Conservation (phyloP, 768 basidiomycete genomes). For the Candolleomyces efflorescens region DNA sequence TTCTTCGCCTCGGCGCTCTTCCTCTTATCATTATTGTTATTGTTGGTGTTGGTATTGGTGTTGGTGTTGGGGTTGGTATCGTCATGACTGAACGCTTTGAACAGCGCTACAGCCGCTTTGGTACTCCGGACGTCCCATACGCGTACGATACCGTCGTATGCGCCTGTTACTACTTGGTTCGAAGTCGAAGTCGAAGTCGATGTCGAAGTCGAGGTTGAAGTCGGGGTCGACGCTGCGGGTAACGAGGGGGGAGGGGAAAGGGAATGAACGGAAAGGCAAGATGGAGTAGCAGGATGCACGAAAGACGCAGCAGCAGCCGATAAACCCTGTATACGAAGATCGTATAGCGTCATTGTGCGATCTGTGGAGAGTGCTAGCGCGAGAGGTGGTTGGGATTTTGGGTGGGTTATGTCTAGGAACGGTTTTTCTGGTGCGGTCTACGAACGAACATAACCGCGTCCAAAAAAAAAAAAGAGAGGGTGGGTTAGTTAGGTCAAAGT, state of each 20-base stretch:
- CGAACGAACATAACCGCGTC: too few species aligned
- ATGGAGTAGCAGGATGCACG: slow-evolving; percentile 60
- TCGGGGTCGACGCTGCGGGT: too few species aligned
- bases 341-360: slow-evolving; percentile 67
- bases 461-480: too few species aligned
- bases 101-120: slow-evolving; percentile 58
- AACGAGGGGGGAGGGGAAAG: too few species aligned
- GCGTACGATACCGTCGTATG: slow-evolving; percentile 74
- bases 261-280: slow-evolving; percentile 41
- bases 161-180: slow-evolving; percentile 64
- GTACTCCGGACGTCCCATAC: slow-evolving; percentile 77
- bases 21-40: too few species aligned
- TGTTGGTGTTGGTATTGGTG: too few species aligned
- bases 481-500: background rate
- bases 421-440: slow-evolving; percentile 72
- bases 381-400: too few species aligned
- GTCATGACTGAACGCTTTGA: slow-evolving; percentile 49
- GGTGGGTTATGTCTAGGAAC: slow-evolving; percentile 62
- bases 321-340: slow-evolving; percentile 44
- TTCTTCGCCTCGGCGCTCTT: slow-evolving; percentile 47
- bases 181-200: background rate
- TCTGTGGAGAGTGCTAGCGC: slow-evolving; percentile 69
- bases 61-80: too few species aligned
- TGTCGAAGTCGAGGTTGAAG: too few species aligned
- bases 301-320: slow-evolving; percentile 19